phyloP scores from a whole-genome alignment of 305 asterid genomes.

The Fraxinus sp. region DNA sequence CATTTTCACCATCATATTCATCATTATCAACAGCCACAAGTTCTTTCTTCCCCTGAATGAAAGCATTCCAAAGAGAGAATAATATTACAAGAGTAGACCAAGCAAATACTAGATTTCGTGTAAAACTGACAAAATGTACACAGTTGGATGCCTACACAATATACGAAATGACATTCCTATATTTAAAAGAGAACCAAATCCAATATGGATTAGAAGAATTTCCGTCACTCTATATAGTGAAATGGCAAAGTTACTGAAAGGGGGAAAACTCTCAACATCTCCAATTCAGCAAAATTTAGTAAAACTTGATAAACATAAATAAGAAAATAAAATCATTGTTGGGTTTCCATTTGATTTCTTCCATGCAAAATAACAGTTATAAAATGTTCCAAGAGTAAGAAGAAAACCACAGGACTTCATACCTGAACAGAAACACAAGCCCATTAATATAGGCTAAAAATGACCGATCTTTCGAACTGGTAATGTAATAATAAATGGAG shows the following conservation, averaged over 20 bases:
- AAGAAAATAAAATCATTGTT: background rate
- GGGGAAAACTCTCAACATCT: background rate
- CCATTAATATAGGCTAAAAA: background rate
- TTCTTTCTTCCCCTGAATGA: slow-evolving; percentile 69
- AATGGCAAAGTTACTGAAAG: background rate
- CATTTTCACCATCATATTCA: slow-evolving; percentile 61
- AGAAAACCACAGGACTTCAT: background rate
- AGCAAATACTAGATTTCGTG: background rate
- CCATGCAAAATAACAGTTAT: background rate
- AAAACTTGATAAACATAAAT: background rate
- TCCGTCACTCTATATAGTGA: too few species aligned
- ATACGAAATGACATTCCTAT: background rate
- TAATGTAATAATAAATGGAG: background rate
- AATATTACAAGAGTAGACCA: background rate
- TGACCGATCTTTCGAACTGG: background rate
- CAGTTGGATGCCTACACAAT: background rate
- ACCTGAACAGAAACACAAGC: background rate
- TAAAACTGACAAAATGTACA: background rate
- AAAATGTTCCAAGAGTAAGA: background rate
- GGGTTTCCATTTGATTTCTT: background rate
- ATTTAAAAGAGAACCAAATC: background rate
- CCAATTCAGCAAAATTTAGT: background rate
- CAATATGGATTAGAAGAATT: background rate
- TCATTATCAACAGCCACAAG: slow-evolving; percentile 78
- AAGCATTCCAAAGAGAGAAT: slow-evolving; percentile 11